A percentile compares a stretch with the other conserved stretches of the same genome.
Evolutionary conservation across 768 basidiomycete species (phyloP).

Genomic region (Lepiota brunneoincarnata): DNA sequence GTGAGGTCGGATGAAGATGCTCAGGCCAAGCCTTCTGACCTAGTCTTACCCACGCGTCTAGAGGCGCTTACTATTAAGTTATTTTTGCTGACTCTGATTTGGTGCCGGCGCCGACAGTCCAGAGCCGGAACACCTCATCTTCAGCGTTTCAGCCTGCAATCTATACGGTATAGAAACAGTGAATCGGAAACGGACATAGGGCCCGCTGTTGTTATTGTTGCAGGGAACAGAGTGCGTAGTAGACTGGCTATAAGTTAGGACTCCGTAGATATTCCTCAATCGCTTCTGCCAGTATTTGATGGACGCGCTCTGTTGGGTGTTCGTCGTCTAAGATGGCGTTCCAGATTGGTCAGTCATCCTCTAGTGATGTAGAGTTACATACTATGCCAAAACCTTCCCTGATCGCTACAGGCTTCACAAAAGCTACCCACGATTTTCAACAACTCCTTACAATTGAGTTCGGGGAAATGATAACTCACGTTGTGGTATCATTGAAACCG

Average conservation of each 20-base stretch:
- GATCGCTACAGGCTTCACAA: not conserved
- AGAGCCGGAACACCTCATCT: too few relatives aligned
- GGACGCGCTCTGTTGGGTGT: slow-evolving; percentile 4
- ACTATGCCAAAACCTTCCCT: slow-evolving; percentile 1
- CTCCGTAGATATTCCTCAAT: not conserved
- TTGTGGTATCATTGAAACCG: slow-evolving; percentile 1
- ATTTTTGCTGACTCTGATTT: too few relatives aligned
- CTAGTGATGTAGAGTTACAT: not conserved
- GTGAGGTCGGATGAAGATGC: too few relatives aligned
- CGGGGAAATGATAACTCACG: not conserved
- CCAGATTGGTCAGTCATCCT: too few relatives aligned
- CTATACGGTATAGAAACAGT: too few relatives aligned
- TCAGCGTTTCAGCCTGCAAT: too few relatives aligned
- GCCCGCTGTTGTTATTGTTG: too few relatives aligned
- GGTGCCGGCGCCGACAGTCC: too few relatives aligned
- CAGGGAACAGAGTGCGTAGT: not conserved
- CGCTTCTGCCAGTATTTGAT: not conserved
- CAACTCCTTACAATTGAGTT: not conserved
- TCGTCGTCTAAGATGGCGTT: not conserved
- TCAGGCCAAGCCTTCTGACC: too few relatives aligned
- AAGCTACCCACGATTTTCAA: not conserved
- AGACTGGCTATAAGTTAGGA: not conserved
- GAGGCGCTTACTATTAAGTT: too few relatives aligned
- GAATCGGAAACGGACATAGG: too few relatives aligned
- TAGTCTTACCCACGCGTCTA: too few relatives aligned